Percentiles rank a stretch among this genome's conserved stretches.
Evolutionary conservation across 106 monocot species (phyloP).

Genomic region (Apostasia ramifera): DNA sequence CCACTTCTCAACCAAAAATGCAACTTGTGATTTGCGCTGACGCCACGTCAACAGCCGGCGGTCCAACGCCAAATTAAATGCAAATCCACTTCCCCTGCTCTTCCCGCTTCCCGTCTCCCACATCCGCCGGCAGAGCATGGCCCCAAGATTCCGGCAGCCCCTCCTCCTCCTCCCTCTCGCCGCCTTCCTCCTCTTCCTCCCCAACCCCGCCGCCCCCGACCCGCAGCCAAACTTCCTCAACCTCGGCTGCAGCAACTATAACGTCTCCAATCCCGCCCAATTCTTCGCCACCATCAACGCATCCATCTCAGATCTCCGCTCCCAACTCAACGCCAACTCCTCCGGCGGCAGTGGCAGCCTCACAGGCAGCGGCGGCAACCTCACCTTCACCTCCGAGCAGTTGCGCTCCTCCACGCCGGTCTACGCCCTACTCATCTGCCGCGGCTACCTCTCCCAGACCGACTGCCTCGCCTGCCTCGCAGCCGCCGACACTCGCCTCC

Average conservation of each 20-base stretch:
- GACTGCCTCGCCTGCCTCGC: constrained; percentile 48
- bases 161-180: no score
- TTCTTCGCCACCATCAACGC: constrained; percentile 27
- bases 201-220: constrained; percentile 15
- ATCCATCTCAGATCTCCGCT: constrained; percentile 21
- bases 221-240: constrained; percentile 34
- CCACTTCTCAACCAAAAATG: no score
- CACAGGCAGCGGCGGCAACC: constrained; percentile 1
- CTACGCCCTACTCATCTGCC: constrained; percentile 47
- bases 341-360: background rate
- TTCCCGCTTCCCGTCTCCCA: no score
- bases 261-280: constrained; percentile 20
- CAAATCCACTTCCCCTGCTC: no score
- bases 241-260: constrained; percentile 62
- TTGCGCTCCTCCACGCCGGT: constrained; percentile 19
- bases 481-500: constrained; percentile 19
- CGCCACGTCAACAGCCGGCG: no score
- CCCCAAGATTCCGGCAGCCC: no score
- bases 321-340: constrained; percentile 15
- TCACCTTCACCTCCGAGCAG: constrained; percentile 29
- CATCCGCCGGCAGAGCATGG: no score
- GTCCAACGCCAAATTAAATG: no score
- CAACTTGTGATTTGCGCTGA: no score
- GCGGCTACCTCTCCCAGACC: constrained; percentile 31
- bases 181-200: constrained; percentile 5